Evolutionary conservation across 1,139 yeast genomes (phyloP).

Genomic region (Yamadazyma diospyri): DNA sequence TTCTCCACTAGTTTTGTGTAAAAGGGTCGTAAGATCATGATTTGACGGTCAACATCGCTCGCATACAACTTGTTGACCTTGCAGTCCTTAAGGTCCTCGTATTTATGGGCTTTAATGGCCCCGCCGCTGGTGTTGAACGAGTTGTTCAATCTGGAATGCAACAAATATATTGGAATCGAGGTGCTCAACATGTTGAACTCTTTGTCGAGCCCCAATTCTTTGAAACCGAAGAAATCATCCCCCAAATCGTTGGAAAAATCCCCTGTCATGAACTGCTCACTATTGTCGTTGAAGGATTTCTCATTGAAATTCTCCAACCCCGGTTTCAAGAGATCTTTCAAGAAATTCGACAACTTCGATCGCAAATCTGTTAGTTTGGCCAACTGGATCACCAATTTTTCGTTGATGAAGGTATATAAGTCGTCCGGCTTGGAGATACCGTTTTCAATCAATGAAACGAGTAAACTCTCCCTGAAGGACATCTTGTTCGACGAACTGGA

Average conservation of each 20-base stretch:
- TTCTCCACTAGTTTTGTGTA: slow-evolving; percentile 49
- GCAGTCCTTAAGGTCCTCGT: slow-evolving; percentile 59
- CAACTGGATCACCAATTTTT: slow-evolving; percentile 68
- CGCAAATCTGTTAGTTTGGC: slow-evolving; percentile 67
- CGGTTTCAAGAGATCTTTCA: slow-evolving; percentile 82
- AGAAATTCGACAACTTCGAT: slow-evolving; percentile 62
- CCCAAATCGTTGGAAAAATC: slow-evolving; percentile 92
- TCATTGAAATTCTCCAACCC: slow-evolving; percentile 74
- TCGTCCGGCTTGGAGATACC: slow-evolving; percentile 82
- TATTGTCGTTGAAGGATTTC: slow-evolving; percentile 77
- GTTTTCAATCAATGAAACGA: slow-evolving; percentile 70
- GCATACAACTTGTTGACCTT: slow-evolving; percentile 48
- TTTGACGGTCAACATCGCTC: slow-evolving; percentile 48
- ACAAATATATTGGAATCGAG: slow-evolving; percentile 82
- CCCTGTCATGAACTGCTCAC: slow-evolving; percentile 92
- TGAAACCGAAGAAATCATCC: slow-evolving; percentile 95
- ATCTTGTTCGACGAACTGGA: slow-evolving; percentile 50
- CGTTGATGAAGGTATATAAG: slow-evolving; percentile 70
- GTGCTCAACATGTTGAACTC: slow-evolving; percentile 86
- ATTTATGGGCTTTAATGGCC: slow-evolving; percentile 48
- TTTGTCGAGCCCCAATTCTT: slow-evolving; percentile 86
- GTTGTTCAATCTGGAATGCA: slow-evolving; percentile 73
- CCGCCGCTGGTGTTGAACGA: slow-evolving; percentile 42
- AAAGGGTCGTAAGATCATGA: slow-evolving; percentile 60
- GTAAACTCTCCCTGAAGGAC: slow-evolving; percentile 45